Evolutionary conservation across 139 green algal genomes (phyloP).

Genomic region (Chlorella vulgaris): DNA sequence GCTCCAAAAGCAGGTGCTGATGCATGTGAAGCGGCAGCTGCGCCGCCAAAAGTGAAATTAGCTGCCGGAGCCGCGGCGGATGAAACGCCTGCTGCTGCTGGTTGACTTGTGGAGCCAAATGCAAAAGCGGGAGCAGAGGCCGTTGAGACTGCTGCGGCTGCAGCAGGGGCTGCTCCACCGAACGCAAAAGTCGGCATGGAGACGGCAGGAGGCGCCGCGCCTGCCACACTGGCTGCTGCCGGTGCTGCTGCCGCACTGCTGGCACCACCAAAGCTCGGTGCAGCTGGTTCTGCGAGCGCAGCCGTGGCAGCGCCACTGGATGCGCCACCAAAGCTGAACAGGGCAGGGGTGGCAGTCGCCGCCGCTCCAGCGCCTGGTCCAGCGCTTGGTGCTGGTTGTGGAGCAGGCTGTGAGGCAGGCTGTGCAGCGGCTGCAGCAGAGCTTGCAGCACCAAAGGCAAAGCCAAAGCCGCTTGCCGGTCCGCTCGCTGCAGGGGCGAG

Average conservation of each 20-base stretch:
- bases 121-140: too few species aligned
- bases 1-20: neutral
- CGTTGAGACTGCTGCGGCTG: neutral
- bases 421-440: neutral
- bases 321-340: neutral
- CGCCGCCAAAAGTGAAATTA: too few species aligned
- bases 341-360: neutral
- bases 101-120: too few species aligned
- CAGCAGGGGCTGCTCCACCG: neutral
- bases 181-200: too few species aligned
- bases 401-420: neutral
- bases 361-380: neutral
- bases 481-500: too few species aligned
- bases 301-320: too few species aligned
- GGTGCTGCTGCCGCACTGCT: neutral
- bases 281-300: neutral
- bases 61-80: neutral
- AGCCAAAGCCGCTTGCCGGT: too few species aligned
- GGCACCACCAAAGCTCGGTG: neutral
- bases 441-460: neutral
- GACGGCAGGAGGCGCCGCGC: too few species aligned
- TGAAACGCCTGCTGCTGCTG: too few species aligned
- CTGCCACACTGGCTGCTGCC: neutral
- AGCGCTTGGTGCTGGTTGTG: neutral
- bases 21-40: too few species aligned